Percentiles rank a stretch among this genome's conserved stretches.
phyloP scores from a whole-genome alignment of 192 early-diverging fungal genomes.

The Gaertneriomyces sp. region DNA sequence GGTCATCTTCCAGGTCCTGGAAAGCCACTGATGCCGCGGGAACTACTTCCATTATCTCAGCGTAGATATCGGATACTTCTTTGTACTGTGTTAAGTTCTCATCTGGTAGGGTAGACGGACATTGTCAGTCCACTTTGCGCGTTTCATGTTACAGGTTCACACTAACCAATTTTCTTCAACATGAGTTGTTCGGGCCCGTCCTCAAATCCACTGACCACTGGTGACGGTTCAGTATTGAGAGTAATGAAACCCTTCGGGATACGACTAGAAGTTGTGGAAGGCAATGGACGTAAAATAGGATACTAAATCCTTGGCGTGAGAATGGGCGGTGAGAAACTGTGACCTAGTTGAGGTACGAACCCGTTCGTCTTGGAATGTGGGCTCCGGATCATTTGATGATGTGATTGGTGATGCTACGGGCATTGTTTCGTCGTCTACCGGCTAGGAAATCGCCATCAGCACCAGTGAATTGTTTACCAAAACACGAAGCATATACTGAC shows the following conservation, averaged over 20 bases:
- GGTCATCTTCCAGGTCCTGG: too few species aligned
- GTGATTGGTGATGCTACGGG: too few species aligned
- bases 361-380: too few species aligned
- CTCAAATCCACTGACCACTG: slow-evolving; percentile 40
- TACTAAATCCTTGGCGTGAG: too few species aligned
- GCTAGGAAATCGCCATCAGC: too few species aligned
- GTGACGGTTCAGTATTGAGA: slow-evolving; percentile 39
- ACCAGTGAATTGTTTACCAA: too few species aligned
- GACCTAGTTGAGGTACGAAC: too few species aligned
- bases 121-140: background rate
- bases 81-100: slow-evolving; percentile 51
- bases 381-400: too few species aligned
- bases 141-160: background rate
- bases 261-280: slow-evolving; percentile 10
- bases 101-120: slow-evolving; percentile 30
- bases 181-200: slow-evolving; percentile 28
- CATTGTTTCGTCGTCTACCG: too few species aligned
- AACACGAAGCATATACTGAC: slow-evolving; percentile 12
- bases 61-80: slow-evolving; percentile 56
- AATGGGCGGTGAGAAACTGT: too few species aligned
- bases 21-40: too few species aligned
- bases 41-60: slow-evolving; percentile 54
- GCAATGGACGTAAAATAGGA: too few species aligned
- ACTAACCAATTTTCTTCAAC: slow-evolving; percentile 30
- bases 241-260: slow-evolving; percentile 49